Evolutionary conservation across 129 eudicot species (phyloP).

Genomic region (Flaveria brownii): DNA sequence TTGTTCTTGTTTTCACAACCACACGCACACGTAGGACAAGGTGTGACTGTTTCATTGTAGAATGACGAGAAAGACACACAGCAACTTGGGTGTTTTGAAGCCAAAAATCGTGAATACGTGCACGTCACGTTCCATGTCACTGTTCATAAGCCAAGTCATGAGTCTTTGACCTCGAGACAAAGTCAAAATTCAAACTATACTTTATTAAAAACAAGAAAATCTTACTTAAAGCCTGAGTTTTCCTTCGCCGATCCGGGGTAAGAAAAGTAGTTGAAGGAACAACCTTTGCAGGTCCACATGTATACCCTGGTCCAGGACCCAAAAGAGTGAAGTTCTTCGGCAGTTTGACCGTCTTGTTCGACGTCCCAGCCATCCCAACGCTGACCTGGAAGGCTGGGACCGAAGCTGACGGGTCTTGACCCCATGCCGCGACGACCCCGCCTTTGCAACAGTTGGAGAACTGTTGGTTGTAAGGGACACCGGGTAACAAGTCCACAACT

Average conservation of each 20-base stretch:
- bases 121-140: constrained; percentile 85
- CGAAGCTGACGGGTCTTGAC: constrained; percentile 68
- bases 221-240: constrained; percentile 85
- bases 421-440: constrained; percentile 79
- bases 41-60: constrained; percentile 63
- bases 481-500: constrained; percentile 79
- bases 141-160: constrained; percentile 25
- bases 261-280: constrained; percentile 80
- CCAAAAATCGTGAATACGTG: constrained; percentile 69
- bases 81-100: constrained; percentile 59
- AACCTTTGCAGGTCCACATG: constrained; percentile 86
- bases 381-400: constrained; percentile 80
- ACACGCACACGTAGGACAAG: constrained; percentile 65
- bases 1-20: constrained; percentile 56
- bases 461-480: constrained; percentile 90
- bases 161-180: constrained; percentile 21
- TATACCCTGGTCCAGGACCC: constrained; percentile 97
- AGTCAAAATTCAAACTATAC: constrained; percentile 13
- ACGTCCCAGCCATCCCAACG: constrained; percentile 81
- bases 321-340: constrained; percentile 84
- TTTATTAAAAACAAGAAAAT: background rate
- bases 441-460: constrained; percentile 86
- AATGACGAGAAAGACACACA: constrained; percentile 67
- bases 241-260: constrained; percentile 69
- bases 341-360: constrained; percentile 79